Evolutionary conservation across 2,329 filamentous ascomycete species (phyloP).

Genomic region (Monosporascus sp.): DNA sequence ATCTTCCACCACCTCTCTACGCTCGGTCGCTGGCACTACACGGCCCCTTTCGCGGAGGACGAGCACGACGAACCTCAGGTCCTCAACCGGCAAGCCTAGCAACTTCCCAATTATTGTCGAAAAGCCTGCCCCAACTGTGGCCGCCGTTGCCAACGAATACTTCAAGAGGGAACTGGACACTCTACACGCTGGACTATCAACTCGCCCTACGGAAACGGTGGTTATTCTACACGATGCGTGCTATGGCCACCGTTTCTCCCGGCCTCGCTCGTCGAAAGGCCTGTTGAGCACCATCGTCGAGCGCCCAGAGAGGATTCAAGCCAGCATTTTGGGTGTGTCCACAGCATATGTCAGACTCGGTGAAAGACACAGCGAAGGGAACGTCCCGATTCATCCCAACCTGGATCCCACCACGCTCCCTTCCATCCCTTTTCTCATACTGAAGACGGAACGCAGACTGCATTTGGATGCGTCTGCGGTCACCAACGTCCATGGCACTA

Average conservation of each 20-base stretch:
- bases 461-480: slow-evolving; percentile 71
- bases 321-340: slow-evolving; percentile 74
- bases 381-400: slow-evolving; percentile 60
- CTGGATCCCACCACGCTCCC: slow-evolving; percentile 49
- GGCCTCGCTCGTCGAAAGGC: slow-evolving; percentile 69
- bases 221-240: slow-evolving; percentile 90
- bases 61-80: slow-evolving; percentile 41
- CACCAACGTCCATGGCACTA: slow-evolving; percentile 82
- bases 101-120: not conserved
- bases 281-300: slow-evolving; percentile 81
- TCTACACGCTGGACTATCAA: slow-evolving; percentile 46
- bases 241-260: slow-evolving; percentile 88
- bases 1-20: slow-evolving; percentile 53
- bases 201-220: slow-evolving; percentile 55
- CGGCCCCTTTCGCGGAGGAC: slow-evolving; percentile 41
- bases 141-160: slow-evolving; percentile 59
- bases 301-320: slow-evolving; percentile 83
- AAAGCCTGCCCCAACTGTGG: slow-evolving; percentile 40
- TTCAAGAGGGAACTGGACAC: slow-evolving; percentile 65
- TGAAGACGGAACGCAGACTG: slow-evolving; percentile 69
- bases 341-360: slow-evolving; percentile 89
- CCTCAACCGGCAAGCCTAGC: slow-evolving; percentile 27
- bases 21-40: slow-evolving; percentile 38
- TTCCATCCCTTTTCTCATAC: slow-evolving; percentile 74
- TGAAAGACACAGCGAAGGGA: slow-evolving; percentile 68